These are phyloP conservation scores for Dipteronia dyeriana DNA, from an alignment of 345 rosid species.

Conservation along the genomic window DNA sequence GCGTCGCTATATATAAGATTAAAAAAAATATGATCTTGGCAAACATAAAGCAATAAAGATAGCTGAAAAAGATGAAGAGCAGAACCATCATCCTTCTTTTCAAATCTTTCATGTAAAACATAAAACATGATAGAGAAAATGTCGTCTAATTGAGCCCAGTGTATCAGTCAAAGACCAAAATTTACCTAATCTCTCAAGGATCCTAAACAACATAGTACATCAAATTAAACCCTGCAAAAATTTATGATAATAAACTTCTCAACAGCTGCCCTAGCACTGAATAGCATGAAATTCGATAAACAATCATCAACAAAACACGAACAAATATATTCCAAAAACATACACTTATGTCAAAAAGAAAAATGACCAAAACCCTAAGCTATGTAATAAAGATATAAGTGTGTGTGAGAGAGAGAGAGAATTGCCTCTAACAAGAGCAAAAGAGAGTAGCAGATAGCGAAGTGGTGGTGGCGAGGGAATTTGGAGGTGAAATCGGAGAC, in stretches of 20 bases:
- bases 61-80: too few relatives aligned
- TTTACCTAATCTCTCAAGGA: not conserved
- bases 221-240: slow-evolving; percentile 1
- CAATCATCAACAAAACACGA: not conserved
- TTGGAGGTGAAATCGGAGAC: slow-evolving; percentile 58
- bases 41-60: too few relatives aligned
- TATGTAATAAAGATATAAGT: not conserved
- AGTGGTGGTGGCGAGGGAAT: slow-evolving; percentile 41
- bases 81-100: too few relatives aligned
- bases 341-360: slow-evolving; percentile 11
- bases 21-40: too few relatives aligned
- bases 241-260: not conserved
- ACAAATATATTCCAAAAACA: not conserved
- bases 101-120: not conserved
- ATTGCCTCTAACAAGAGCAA: slow-evolving; percentile 57
- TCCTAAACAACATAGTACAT: not conserved
- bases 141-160: not conserved
- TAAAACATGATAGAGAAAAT: not conserved
- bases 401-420: not conserved
- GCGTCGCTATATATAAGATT: too few relatives aligned
- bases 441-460: slow-evolving; percentile 62
- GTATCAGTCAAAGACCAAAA: not conserved
- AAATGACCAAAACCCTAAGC: slow-evolving; percentile 12
- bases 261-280: not conserved
- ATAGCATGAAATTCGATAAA: too few relatives aligned